Evolutionary conservation across 163 green algal species (phyloP).

Genomic region (Chlamydomonas reinhardtii): DNA sequence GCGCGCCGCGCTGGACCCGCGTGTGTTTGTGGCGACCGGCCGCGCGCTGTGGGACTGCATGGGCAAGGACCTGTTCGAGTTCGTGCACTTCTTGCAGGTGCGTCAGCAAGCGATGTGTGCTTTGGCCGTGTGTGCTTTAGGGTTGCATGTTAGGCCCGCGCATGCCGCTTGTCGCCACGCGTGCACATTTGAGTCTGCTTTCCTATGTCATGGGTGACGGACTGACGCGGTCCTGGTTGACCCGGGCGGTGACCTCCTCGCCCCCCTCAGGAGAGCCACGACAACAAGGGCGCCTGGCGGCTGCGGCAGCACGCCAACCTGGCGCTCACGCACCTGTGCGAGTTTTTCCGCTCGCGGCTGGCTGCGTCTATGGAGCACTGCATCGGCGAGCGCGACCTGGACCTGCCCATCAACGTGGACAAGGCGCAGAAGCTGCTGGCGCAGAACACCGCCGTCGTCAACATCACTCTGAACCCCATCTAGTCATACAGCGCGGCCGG

Average conservation of each 20-base stretch:
- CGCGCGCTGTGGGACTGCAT: constrained; percentile 68
- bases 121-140: too few relatives aligned
- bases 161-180: too few relatives aligned
- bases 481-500: constrained; percentile 6
- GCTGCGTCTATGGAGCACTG: constrained; percentile 55
- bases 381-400: constrained; percentile 62
- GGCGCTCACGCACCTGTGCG: constrained; percentile 56
- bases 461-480: constrained; percentile 67
- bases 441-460: constrained; percentile 60
- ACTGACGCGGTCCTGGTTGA: too few relatives aligned
- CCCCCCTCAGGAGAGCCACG: constrained; percentile 39
- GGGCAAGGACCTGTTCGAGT: constrained; percentile 66
- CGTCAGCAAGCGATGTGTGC: too few relatives aligned
- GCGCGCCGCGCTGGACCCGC: constrained; percentile 53
- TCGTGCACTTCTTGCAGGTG: constrained; percentile 67
- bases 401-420: constrained; percentile 59
- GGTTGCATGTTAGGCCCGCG: too few relatives aligned
- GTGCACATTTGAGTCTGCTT: too few relatives aligned
- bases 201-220: too few relatives aligned
- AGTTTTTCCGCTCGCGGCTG: constrained; percentile 58
- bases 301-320: constrained; percentile 58
- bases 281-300: constrained; percentile 60
- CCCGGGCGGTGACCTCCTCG: too few relatives aligned
- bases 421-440: constrained; percentile 62
- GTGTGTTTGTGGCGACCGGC: constrained; percentile 65